Evolutionary conservation across 768 basidiomycete genomes (phyloP).

Genomic region (Candolleomyces eurysporus): DNA sequence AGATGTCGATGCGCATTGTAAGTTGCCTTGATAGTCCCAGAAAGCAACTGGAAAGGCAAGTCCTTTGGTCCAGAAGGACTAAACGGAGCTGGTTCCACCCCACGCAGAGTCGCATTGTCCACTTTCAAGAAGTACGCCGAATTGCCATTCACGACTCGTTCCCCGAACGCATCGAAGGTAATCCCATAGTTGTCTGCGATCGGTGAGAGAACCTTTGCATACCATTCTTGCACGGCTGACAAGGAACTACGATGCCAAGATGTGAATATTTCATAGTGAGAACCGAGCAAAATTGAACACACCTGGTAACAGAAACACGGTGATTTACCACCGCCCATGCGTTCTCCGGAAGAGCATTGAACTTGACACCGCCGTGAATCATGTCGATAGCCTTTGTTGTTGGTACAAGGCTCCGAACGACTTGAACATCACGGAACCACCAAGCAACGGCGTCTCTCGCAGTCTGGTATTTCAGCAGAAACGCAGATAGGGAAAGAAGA

Average conservation of each 20-base stretch:
- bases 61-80: conserved; percentile 47
- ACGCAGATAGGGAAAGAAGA: background rate
- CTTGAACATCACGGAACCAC: background rate
- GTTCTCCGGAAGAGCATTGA: conserved; percentile 76
- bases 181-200: conserved; percentile 55
- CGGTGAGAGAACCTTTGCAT: conserved; percentile 40
- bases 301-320: conserved; percentile 64
- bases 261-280: background rate
- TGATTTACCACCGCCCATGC: conserved; percentile 71
- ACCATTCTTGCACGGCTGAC: conserved; percentile 41
- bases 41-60: conserved; percentile 48
- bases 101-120: conserved; percentile 46
- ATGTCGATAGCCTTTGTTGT: conserved; percentile 82
- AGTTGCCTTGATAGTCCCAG: conserved; percentile 64
- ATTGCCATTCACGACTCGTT: conserved; percentile 26
- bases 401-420: conserved; percentile 46
- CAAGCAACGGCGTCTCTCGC: background rate
- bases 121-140: conserved; percentile 48
- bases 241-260: conserved; percentile 34
- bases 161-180: conserved; percentile 57
- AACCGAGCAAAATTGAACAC: conserved; percentile 10
- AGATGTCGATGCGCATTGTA: conserved; percentile 49
- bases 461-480: background rate
- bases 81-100: conserved; percentile 67
- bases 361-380: conserved; percentile 64